Evolutionary conservation across 1,139 yeast species (phyloP), one percentile per base, ranked within the genome.

Genomic region (Lodderomyces elongisporus): DNA sequence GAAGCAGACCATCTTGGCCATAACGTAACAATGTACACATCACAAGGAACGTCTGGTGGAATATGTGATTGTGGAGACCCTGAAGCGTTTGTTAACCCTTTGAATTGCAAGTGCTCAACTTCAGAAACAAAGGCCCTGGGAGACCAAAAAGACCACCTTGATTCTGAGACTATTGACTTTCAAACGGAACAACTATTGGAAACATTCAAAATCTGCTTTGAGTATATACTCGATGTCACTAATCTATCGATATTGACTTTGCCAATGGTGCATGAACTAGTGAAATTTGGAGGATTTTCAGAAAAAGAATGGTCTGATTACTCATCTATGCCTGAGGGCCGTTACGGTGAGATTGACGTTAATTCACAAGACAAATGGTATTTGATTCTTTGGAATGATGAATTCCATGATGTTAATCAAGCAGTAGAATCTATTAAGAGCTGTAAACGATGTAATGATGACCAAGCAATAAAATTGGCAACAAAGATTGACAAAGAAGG

Each of bases 41-140:
- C 85, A 3, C 44, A 54, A 2, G 79, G 74, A 1, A 47, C 47
- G 5, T 64, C 65, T 31, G 75, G 70, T 8, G 85, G 89, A 2
- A 73, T 81, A 15, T 91, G 97, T 54, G 96, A 91, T 53, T 91
- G 97, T 60, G 96, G 97, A 2, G 96, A 91, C 51, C 68, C 74
- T 0, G 85, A 81, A 41, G 94, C 95, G 0, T 89, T 95, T 79
- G 70, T 63, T 21, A 54, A 52, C 4, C 57, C 62, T 3, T 60
- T 79, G 33, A 60, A 74, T 35, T 89, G 96, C 54, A 54, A 50
- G 29, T 60, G 67, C 39, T 54, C 51, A 28, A 16, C 30, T n/a
- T 20, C 22, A 20, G 7, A 7, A 7, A 8, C 22, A 20, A 20
- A 20, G 10, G 22, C 28, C 17, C n/a, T 3, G 12, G 17, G 47